A percentile compares a stretch with the other conserved stretches of the same genome.
These are phyloP conservation scores for Lachnellula subtilissima DNA, from an alignment of 2,329 filamentous ascomycete species.

Conservation along the genomic window DNA sequence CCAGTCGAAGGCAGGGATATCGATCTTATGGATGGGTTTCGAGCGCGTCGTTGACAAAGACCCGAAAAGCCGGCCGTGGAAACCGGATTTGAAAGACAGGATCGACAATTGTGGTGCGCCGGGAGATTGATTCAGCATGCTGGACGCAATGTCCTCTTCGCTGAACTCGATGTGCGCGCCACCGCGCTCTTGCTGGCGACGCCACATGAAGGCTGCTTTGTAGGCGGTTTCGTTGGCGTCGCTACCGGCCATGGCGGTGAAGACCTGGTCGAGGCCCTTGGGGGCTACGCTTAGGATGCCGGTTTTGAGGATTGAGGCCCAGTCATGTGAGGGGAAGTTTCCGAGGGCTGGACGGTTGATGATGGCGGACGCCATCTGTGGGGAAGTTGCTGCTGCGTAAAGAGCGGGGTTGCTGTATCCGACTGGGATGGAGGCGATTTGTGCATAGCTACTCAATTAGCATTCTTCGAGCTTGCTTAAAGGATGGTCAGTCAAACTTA, in stretches of 20 bases:
- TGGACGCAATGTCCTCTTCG: conserved; percentile 59
- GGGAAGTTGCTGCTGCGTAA: conserved; percentile 58
- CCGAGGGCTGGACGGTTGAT: conserved; percentile 77
- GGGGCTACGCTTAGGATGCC: conserved; percentile 70
- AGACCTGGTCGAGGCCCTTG: conserved; percentile 71
- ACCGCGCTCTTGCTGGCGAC: conserved; percentile 66
- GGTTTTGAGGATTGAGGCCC: conserved; percentile 65
- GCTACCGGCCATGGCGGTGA: conserved; percentile 73
- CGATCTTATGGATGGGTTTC: conserved; percentile 81
- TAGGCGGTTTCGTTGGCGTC: conserved; percentile 83
- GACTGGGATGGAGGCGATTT: conserved; percentile 79
- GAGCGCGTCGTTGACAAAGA: conserved; percentile 73
- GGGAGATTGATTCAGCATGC: conserved; percentile 68
- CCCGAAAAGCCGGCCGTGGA: conserved; percentile 79
- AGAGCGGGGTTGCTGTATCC: conserved; percentile 76
- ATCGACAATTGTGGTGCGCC: conserved; percentile 73
- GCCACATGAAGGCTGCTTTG: conserved; percentile 84
- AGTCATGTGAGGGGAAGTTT: conserved; percentile 75
- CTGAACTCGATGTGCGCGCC: conserved; percentile 62
- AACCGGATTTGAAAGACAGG: conserved; percentile 70
- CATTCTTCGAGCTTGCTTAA: background rate
- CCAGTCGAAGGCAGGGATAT: conserved; percentile 87
- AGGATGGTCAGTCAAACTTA: conserved; percentile 26
- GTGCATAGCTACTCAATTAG: conserved; percentile 54
- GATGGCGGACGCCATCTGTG: conserved; percentile 67